Conservation (phyloP, 139 green algal genomes). For the Marvania coccoides region DNA sequence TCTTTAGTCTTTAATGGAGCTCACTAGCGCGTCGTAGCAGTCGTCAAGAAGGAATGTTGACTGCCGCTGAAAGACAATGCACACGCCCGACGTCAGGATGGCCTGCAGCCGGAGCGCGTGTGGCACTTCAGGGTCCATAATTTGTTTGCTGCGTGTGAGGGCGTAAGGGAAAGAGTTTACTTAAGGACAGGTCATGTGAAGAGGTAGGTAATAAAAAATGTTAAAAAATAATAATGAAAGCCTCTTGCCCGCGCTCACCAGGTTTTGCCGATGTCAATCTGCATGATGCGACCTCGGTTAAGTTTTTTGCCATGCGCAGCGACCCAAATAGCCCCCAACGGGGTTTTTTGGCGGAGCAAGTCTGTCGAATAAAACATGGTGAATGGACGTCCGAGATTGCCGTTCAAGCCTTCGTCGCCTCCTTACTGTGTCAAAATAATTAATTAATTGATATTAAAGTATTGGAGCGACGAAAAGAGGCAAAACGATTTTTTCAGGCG, state of each 20-base stretch:
- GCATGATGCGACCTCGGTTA: conserved; percentile 49
- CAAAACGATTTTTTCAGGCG: too few species aligned
- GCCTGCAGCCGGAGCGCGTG: conserved; percentile 65
- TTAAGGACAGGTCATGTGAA: not conserved
- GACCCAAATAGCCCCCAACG: conserved; percentile 65
- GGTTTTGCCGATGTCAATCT: conserved; percentile 48
- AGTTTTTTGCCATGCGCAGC: conserved; percentile 69
- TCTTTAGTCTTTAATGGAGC: not conserved
- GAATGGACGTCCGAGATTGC: too few species aligned
- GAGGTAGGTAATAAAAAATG: not conserved
- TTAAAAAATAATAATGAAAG: not conserved
- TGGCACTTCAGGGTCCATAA: conserved; percentile 64
- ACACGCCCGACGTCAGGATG: conserved; percentile 62
- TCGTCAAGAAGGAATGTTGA: conserved; percentile 50
- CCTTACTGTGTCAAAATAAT: too few species aligned
- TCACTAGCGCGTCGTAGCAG: conserved; percentile 3
- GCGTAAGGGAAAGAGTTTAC: not conserved
- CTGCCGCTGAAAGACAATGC: conserved; percentile 60
- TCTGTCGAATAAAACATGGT: conserved; percentile 70
- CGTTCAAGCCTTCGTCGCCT: too few species aligned
- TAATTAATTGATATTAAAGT: too few species aligned
- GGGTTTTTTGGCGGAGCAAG: conserved; percentile 49
- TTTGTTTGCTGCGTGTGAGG: conserved; percentile 41
- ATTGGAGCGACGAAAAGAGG: too few species aligned
- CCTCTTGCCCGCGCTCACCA: conserved; percentile 35